Evolutionary conservation across 768 basidiomycete species (phyloP), one percentile per base, ranked within the genome.

Genomic region (Hericium coralloides): DNA sequence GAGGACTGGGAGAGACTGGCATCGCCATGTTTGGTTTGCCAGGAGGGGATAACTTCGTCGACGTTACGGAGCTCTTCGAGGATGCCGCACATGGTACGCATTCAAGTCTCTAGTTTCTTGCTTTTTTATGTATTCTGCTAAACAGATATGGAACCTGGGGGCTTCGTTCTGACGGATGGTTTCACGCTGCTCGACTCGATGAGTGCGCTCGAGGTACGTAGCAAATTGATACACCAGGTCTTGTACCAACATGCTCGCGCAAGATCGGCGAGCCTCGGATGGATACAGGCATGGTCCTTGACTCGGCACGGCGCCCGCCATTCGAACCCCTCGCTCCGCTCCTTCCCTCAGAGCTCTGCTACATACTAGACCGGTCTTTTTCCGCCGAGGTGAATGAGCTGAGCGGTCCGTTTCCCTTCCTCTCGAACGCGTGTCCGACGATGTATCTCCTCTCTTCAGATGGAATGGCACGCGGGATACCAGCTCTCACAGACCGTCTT

Each of bases 241-340:
- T 49, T 48, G 57, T 17, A 56, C 54, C 58, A 41, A 43, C 37
- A 53, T 48, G 39, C 49, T 17, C n/a, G 55, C 20, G 60, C 49
- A 49, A 95, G 93, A 91, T 95, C 52, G 89, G 92, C 20, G 92
- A 95, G 69, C 87, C 91, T 22, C 83, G 90, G 12, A 82, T 95
- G 68, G 94, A 97, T 68, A 92, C 84, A 55, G 93, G 94, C 10
- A 74, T 89, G 58, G 68, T 74, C 37, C 58, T 65, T 23, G 70
- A 72, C 56, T 74, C 75, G 23, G 74, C 80, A 38, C 64, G 67
- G 14, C 63, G 68, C 2, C 75, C 78, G 0, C 68, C 74, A 0
- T 94, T 94, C 64, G 73, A 92, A 64, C 83, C 89, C 3, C 70
- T 82, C 43, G 64, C 73, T 6, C 80, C 78, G 2, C 72, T 94